These are phyloP conservation scores for Clarireedia monteithiana DNA, from an alignment of 2,329 filamentous ascomycete species.

Conservation along the genomic window DNA sequence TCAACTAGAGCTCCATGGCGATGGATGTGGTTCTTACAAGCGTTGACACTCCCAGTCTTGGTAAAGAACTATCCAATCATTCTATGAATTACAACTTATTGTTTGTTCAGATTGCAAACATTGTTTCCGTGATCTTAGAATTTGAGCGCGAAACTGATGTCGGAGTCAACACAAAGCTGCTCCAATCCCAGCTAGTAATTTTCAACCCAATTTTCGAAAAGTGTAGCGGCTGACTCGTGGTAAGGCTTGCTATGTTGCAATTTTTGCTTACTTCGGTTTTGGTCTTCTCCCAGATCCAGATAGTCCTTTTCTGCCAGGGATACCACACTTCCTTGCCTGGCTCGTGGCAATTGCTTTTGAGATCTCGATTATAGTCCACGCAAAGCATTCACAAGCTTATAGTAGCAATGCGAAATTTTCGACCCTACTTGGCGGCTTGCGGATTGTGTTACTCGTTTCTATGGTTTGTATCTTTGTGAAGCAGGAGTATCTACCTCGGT, in stretches of 20 bases:
- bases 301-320: neutral
- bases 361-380: neutral
- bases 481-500: neutral
- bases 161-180: neutral
- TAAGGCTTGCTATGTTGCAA: neutral
- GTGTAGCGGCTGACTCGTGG: neutral
- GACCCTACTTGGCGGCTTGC: neutral
- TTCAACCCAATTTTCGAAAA: neutral
- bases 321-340: slow-evolving; percentile 1
- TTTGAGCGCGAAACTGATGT: neutral
- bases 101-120: neutral
- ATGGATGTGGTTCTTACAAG: neutral
- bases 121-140: neutral
- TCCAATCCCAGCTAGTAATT: neutral
- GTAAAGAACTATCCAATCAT: neutral
- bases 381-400: neutral
- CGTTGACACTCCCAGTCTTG: neutral
- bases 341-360: slow-evolving; percentile 5
- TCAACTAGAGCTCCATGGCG: neutral
- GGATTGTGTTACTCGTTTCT: neutral
- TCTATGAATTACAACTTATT: neutral
- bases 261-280: neutral
- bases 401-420: neutral
- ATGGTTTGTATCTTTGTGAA: neutral
- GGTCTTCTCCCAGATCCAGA: slow-evolving; percentile 7